Conservation (phyloP, 495 filamentous ascomycete genomes). For the Penicillium steckii region DNA sequence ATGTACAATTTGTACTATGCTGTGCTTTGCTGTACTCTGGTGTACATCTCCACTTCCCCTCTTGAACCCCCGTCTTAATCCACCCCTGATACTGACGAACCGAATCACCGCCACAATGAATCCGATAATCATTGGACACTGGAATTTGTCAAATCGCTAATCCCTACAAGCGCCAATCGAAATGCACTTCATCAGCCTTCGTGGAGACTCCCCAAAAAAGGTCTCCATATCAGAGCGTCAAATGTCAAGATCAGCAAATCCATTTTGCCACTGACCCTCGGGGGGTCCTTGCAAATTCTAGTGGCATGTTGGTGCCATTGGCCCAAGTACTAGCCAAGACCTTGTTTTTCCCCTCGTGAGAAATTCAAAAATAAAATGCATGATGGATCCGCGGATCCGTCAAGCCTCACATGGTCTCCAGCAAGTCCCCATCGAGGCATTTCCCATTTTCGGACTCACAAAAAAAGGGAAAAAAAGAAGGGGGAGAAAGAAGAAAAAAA, state of each 20-base stretch:
- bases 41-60: constrained; percentile 4
- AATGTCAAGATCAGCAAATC: background rate
- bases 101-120: constrained; percentile 1
- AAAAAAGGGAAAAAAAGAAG: background rate
- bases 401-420: background rate
- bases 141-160: background rate
- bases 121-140: constrained; percentile 7
- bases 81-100: constrained; percentile 21
- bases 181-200: background rate
- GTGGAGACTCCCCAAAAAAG: background rate
- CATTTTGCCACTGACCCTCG: background rate
- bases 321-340: background rate
- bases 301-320: background rate
- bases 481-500: background rate
- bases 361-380: background rate
- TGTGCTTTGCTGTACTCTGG: background rate
- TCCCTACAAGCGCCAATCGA: background rate
- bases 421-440: background rate
- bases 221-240: background rate
- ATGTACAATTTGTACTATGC: background rate
- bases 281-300: background rate
- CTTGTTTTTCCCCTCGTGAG: background rate
- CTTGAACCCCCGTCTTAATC: constrained; percentile 8
- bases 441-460: background rate
- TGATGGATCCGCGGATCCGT: background rate